Evolutionary conservation across 2,329 filamentous ascomycete genomes (phyloP).

Genomic region (Epichloe hybrida): DNA sequence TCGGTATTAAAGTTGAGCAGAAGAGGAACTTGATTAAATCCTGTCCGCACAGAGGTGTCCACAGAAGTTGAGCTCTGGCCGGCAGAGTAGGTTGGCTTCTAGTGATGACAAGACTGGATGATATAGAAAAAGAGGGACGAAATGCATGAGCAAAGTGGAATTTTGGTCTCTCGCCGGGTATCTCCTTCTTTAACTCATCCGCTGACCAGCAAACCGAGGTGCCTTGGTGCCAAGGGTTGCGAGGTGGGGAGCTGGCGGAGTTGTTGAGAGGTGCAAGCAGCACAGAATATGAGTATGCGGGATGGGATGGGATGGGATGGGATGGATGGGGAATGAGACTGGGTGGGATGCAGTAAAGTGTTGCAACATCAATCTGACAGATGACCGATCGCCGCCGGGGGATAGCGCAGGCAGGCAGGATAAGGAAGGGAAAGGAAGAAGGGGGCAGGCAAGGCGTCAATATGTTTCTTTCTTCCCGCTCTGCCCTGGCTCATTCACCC

Average conservation of each 20-base stretch:
- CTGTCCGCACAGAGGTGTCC: background rate
- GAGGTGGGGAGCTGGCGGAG: background rate
- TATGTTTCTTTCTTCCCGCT: background rate
- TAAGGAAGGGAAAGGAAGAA: background rate
- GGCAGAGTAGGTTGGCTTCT: conserved; percentile 3
- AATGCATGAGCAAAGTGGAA: background rate
- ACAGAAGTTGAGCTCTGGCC: conserved; percentile 4
- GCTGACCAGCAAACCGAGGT: background rate
- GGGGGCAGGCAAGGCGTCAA: background rate
- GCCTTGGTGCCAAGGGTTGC: background rate
- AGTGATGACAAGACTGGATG: background rate
- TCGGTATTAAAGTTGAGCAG: background rate
- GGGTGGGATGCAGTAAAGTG: no score
- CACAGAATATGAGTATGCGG: background rate
- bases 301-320: background rate
- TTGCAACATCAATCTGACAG: background rate
- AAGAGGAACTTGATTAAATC: background rate
- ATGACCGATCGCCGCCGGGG: background rate
- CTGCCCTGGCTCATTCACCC: background rate
- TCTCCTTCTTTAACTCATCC: background rate
- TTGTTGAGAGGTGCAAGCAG: background rate
- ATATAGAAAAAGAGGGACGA: background rate
- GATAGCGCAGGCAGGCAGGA: background rate
- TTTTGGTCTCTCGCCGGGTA: no score
- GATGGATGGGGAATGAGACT: background rate